These are phyloP conservation scores for Mikania micrantha DNA, from an alignment of 129 eudicot species.

Conservation along the genomic window DNA sequence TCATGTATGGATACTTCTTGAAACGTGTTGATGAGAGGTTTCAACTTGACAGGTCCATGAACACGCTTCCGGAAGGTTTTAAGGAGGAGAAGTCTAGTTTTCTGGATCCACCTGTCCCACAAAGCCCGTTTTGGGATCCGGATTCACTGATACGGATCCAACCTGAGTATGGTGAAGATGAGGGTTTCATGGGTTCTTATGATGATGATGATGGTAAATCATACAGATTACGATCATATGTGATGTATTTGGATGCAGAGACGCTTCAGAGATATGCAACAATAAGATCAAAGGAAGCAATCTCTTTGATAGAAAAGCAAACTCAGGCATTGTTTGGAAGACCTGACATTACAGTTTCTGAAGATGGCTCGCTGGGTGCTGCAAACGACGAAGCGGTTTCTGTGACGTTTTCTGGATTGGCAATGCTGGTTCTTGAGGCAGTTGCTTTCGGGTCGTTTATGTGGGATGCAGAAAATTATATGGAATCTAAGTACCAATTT, in stretches of 20 bases:
- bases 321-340: conserved; percentile 89
- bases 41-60: conserved; percentile 92
- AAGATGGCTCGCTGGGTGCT: conserved; percentile 69
- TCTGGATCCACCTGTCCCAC: conserved; percentile 48
- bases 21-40: conserved; percentile 85
- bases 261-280: conserved; percentile 88
- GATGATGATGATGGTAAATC: conserved; percentile 39
- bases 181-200: conserved; percentile 21
- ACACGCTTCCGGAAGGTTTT: conserved; percentile 79
- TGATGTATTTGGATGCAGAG: conserved; percentile 84
- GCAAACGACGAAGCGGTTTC: conserved; percentile 53
- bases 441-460: conserved; percentile 92
- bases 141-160: conserved; percentile 64
- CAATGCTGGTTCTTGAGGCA: conserved; percentile 87
- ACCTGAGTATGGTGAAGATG: conserved; percentile 56
- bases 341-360: conserved; percentile 63
- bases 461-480: conserved; percentile 86
- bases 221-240: conserved; percentile 70
- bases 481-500: conserved; percentile 73
- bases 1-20: conserved; percentile 92
- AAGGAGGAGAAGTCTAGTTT: conserved; percentile 27
- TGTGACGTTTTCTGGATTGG: conserved; percentile 58
- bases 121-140: conserved; percentile 80
- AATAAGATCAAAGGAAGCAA: conserved; percentile 81
- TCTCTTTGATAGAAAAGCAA: conserved; percentile 84